These are phyloP conservation scores for Picea abies DNA, from an alignment of 83 land plant genomes.

Conservation along the genomic window DNA sequence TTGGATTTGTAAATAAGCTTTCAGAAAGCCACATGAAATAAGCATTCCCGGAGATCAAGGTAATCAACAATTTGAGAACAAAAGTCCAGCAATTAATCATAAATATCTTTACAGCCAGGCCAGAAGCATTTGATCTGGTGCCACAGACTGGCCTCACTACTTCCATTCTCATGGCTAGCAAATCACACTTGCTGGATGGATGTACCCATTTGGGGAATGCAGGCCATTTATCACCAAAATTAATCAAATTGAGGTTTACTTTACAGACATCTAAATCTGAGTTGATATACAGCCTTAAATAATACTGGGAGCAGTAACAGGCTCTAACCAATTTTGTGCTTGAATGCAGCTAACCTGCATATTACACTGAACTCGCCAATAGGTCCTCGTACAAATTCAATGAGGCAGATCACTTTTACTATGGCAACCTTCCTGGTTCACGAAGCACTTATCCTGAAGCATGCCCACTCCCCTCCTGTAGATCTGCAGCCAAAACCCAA, in stretches of 20 bases:
- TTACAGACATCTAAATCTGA: conserved; percentile 12
- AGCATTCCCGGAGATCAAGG: neutral
- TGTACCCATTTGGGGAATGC: conserved; percentile 13
- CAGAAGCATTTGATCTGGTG: conserved; percentile 11
- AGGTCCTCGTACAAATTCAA: neutral
- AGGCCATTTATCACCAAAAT: neutral
- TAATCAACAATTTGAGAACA: neutral
- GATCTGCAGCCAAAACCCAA: conserved; percentile 7
- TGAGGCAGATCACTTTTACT: neutral
- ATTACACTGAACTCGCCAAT: conserved; percentile 7
- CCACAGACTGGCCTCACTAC: neutral
- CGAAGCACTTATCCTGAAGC: neutral
- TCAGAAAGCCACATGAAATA: neutral
- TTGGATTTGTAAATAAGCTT: neutral
- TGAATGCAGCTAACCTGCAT: conserved; percentile 12
- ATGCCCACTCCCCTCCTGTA: conserved; percentile 16
- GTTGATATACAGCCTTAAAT: neutral
- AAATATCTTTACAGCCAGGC: conserved; percentile 17
- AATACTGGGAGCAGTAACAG: conserved; percentile 1
- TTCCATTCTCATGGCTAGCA: conserved; percentile 1
- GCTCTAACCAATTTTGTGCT: neutral
- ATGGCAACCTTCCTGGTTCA: neutral
- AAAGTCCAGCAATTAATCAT: conserved; percentile 6
- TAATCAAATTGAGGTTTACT: conserved; percentile 1
- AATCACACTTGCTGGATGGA: conserved; percentile 5